These are phyloP conservation scores for Blastocystis sp. DNA, from an alignment of 352 stramenopile species.

Conservation along the genomic window DNA sequence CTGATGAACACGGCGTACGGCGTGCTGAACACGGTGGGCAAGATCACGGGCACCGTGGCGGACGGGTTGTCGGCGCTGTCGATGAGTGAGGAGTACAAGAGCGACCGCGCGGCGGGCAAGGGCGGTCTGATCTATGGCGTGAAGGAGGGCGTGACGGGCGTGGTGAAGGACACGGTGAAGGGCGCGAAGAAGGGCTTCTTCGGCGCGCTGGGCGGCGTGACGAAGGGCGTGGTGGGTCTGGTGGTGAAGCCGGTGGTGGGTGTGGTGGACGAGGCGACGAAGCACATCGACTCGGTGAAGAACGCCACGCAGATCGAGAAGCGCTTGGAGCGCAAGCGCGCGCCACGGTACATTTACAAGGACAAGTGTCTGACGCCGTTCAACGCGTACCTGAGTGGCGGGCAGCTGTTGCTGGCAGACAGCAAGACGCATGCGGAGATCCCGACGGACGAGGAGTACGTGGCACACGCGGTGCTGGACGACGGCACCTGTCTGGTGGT, in stretches of 20 bases:
- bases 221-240: slow-evolving; percentile 78
- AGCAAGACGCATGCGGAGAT: slow-evolving; percentile 41
- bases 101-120: slow-evolving; percentile 71
- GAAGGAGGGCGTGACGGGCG: slow-evolving; percentile 77
- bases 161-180: slow-evolving; percentile 76
- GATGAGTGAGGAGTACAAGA: slow-evolving; percentile 74
- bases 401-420: slow-evolving; percentile 19
- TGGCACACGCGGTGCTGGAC: slow-evolving; percentile 22
- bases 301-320: slow-evolving; percentile 42
- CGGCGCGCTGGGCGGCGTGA: slow-evolving; percentile 78
- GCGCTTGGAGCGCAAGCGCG: neutral
- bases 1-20: slow-evolving; percentile 85
- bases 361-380: slow-evolving; percentile 2
- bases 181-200: slow-evolving; percentile 77
- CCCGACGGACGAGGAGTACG: slow-evolving; percentile 61
- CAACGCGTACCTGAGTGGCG: slow-evolving; percentile 25
- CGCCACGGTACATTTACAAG: slow-evolving; percentile 25
- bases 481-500: neutral
- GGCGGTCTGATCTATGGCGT: slow-evolving; percentile 75
- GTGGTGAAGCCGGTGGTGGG: slow-evolving; percentile 82
- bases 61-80: slow-evolving; percentile 83
- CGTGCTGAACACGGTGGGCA: slow-evolving; percentile 86
- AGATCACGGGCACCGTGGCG: slow-evolving; percentile 85
- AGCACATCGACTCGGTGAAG: slow-evolving; percentile 80
- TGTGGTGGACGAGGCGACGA: slow-evolving; percentile 77